Base-by-base conservation (phyloP, 441 rosid genomes). In the Gossypium davidsonii region DNA sequence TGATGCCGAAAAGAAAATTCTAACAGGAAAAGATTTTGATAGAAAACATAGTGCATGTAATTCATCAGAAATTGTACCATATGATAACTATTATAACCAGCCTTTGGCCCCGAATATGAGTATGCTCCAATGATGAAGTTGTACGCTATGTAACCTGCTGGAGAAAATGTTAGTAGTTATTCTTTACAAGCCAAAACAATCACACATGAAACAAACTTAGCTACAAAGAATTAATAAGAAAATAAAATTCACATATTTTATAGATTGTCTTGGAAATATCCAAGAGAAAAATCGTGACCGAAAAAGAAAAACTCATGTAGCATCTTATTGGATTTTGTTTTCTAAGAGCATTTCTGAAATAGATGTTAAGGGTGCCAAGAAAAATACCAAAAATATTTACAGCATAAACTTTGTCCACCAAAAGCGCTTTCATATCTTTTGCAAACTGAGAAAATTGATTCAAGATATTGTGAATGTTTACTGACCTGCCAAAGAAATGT, bases 41-140 rank as follows among this genome's bases (percentile, higher is more conserved):
- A 11, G 51, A 57, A 28, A 53, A 20, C 26, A n/a, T 23, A 48
- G 64, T 12, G 61, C 46, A 59, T 28, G 25, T 49, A 59, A 63
- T 11, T 46, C 3, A 6, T 20, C 11, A 20, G 25, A 60, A 42
- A 63, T 20, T 11, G 46, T 81, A 86, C 87, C 94, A 90, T 88
- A 71, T 88, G 78, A 81, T 90, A 90, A 90, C 88, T 90, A 73
- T 85, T 85, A 76, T 80, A 86, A 74, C 91, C 94, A 58, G 92
- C 94, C 82, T 90, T 90, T 53, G 91, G 94, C 20, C 91, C 94
- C 94, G 91, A 90, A 70, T 86, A 90, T 1, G 94, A 90, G 81
- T 90, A 90, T 57, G 92, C 92, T 72, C 89, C 94, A 11, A 88
- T 77, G 37, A 88, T 90, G 77, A 88, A 90, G 82, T 85, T 90